Base-by-base conservation (phyloP, 2,329 filamentous ascomycete genomes). In the Alternaria burnsii region DNA sequence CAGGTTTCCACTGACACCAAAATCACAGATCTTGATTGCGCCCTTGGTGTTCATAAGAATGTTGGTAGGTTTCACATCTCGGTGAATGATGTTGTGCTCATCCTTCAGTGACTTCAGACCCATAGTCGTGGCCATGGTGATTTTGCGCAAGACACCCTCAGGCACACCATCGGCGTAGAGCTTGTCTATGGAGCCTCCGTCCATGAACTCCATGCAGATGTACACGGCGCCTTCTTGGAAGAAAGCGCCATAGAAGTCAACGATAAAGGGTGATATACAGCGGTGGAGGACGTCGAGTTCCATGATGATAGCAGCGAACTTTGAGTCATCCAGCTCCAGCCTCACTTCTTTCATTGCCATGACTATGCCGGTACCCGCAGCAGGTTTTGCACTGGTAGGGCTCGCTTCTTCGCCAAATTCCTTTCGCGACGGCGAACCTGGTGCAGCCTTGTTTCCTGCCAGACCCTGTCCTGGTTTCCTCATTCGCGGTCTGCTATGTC, bases 321-420 rank as follows among this genome's bases (percentile, higher is more conserved):
- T 99, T 65, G 93, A 91, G 78, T 99, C 95, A 73, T 99, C 95
- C 54, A 99, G 84, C 78, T 99, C 95, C 10, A 99, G 84, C 20
- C 95, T 88, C 71, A 99, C 96, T 80, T 99, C 95, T 78, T 99
- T 99, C 95, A 99, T 99, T 14, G 95, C 95, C 95, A 99, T 98
- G 61, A 97, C 85, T 51, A 91, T 87, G 18, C 94, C 93, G 0
- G 89, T 89, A 43, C 86, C 87, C 5, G 81, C 82, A n/a, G 73
- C 69, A 30, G 76, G 62, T 44, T 77, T 77, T 22, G 69, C 62
- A 16, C 71, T 65, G 18, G 67, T 70, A n/a, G 71, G 81, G 77
- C 74, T 79, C 16, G 71, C 62, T 41, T 77, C 76, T 22, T 79
- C 74, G 16, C 75, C 70, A 44, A 72, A 68, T 26, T 65, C 64